Evolutionary conservation across 768 basidiomycete species (phyloP).

Genomic region (Lactarius quietus): DNA sequence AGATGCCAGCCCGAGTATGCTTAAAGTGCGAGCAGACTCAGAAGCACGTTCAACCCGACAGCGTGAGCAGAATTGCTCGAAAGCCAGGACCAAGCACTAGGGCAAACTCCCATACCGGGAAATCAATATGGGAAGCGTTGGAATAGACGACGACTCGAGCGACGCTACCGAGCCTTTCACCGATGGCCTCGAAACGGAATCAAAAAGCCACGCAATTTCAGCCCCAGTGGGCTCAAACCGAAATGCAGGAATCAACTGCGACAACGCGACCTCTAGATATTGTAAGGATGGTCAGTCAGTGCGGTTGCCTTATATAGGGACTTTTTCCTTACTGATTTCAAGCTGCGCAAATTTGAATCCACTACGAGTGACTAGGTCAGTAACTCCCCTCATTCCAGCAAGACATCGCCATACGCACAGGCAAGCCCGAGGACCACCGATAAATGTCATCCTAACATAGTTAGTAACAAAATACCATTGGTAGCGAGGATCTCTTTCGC

Average conservation of each 20-base stretch:
- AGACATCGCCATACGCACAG: neutral
- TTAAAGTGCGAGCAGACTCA: neutral
- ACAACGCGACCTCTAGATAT: neutral
- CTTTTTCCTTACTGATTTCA: constrained; percentile 3
- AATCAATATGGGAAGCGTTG: neutral
- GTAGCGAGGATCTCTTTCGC: neutral
- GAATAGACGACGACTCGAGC: neutral
- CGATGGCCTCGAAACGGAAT: neutral
- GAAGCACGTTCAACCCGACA: neutral
- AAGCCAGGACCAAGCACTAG: neutral
- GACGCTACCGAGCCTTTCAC: neutral
- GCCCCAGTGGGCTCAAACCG: neutral
- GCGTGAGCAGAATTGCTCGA: neutral
- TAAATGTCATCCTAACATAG: neutral
- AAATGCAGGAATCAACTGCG: neutral
- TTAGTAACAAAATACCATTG: neutral
- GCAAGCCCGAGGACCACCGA: neutral
- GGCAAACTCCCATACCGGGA: neutral
- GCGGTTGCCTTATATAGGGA: neutral
- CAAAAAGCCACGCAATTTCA: neutral
- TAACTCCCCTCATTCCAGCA: neutral
- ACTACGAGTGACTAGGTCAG: neutral
- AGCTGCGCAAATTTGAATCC: constrained; percentile 7
- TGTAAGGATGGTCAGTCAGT: neutral
- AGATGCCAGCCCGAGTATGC: neutral